Conservation (phyloP, 106 monocot genomes). For the Dendrobium chrysotoxum region DNA sequence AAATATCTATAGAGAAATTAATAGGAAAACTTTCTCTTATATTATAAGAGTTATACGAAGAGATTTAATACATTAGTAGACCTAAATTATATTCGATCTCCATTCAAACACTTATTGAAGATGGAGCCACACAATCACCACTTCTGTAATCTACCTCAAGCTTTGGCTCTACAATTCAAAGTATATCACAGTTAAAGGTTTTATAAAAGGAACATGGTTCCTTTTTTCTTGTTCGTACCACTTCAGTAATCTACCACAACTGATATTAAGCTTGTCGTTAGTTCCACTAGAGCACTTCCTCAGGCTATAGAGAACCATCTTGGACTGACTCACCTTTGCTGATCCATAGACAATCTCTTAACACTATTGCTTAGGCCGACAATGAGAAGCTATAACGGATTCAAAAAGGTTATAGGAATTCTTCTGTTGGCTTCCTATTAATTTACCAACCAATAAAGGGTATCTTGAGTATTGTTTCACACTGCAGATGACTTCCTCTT, state of each 20-base stretch:
- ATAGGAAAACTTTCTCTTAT: background rate
- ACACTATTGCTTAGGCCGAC: too few species aligned
- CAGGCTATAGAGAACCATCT: background rate
- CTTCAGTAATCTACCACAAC: background rate
- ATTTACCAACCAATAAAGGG: too few species aligned
- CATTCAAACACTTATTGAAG: background rate
- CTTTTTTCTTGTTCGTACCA: background rate
- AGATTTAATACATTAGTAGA: background rate
- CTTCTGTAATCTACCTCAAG: too few species aligned
- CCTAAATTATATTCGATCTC: background rate
- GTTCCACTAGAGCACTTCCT: background rate
- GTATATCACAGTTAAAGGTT: background rate
- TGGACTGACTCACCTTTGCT: background rate
- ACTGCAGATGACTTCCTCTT: too few species aligned
- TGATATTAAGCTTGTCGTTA: background rate
- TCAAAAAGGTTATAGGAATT: too few species aligned
- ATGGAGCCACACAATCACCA: background rate
- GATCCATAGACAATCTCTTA: too few species aligned
- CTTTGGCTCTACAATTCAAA: background rate
- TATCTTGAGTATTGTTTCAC: too few species aligned
- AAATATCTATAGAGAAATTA: background rate
- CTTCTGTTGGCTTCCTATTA: too few species aligned
- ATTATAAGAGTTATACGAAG: background rate
- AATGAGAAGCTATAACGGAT: too few species aligned
- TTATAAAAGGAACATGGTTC: background rate